These are phyloP conservation scores for Cladosporium cucumerinum DNA, from an alignment of 2,329 filamentous ascomycete species.

Conservation along the genomic window DNA sequence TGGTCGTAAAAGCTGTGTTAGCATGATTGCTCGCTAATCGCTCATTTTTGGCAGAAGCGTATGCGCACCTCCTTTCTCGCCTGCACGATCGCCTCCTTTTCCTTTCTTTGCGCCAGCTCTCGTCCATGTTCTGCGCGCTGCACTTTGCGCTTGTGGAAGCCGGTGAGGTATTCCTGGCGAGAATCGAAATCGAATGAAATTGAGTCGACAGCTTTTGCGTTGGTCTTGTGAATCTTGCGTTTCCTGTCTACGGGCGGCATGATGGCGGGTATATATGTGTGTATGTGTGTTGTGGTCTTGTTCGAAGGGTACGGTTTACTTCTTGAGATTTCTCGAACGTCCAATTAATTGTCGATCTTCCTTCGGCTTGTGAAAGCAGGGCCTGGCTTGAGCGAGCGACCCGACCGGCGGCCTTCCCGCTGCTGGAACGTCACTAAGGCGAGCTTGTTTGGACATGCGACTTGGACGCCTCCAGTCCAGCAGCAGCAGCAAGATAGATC, in stretches of 20 bases:
- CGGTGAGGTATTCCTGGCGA: conserved; percentile 83
- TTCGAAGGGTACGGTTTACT: neutral
- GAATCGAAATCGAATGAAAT: conserved; percentile 79
- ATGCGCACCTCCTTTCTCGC: conserved; percentile 68
- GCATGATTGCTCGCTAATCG: neutral
- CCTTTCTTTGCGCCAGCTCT: conserved; percentile 73
- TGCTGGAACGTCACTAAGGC: conserved; percentile 13
- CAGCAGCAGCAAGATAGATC: neutral
- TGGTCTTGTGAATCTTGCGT: conserved; percentile 7
- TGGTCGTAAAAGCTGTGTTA: conserved; percentile 38
- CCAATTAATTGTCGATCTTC: conserved; percentile 11
- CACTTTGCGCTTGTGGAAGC: conserved; percentile 93
- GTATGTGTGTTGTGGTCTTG: neutral
- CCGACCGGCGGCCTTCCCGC: neutral
- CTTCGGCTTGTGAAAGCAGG: conserved; percentile 11
- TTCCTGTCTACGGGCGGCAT: conserved; percentile 9
- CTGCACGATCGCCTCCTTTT: conserved; percentile 70
- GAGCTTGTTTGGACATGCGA: conserved; percentile 6
- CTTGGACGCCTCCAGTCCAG: conserved; percentile 1
- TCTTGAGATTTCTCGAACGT: conserved; percentile 3
- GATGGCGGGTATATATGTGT: conserved; percentile 11
- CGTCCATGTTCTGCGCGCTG: conserved; percentile 81
- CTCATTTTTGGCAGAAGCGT: neutral
- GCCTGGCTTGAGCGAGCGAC: neutral
- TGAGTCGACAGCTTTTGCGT: conserved; percentile 57